Conservation (phyloP, 352 stramenopile species). For the Plasmopara viticola region DNA sequence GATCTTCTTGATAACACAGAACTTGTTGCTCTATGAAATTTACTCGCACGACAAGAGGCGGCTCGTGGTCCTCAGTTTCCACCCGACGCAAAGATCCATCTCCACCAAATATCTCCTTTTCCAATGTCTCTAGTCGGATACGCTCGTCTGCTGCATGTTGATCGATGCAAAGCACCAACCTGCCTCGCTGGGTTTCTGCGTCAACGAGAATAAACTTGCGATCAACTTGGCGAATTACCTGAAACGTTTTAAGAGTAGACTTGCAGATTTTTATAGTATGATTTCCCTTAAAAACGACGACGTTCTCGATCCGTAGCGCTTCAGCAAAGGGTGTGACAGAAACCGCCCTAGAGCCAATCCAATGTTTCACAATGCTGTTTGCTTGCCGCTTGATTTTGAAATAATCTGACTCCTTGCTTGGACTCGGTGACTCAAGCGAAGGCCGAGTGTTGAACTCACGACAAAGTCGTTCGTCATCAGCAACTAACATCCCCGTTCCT, state of each 20-base stretch:
- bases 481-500: background rate
- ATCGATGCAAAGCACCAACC: constrained; percentile 77
- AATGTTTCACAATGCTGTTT: constrained; percentile 7
- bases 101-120: constrained; percentile 55
- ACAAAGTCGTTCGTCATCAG: background rate
- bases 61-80: constrained; percentile 41
- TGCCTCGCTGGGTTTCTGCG: constrained; percentile 18
- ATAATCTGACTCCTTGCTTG: constrained; percentile 14
- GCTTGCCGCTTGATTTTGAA: constrained; percentile 5
- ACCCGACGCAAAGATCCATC: constrained; percentile 48
- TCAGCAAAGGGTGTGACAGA: constrained; percentile 10
- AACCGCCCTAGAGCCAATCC: background rate
- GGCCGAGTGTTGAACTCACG: background rate
- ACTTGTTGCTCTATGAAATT: constrained; percentile 46
- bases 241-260: constrained; percentile 47
- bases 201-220: constrained; percentile 87
- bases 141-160: constrained; percentile 90
- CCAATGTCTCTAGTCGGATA: constrained; percentile 78
- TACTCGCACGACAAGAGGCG: constrained; percentile 44
- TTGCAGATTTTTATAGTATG: constrained; percentile 55
- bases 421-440: background rate
- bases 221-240: constrained; percentile 87
- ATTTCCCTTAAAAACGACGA: constrained; percentile 14
- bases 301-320: constrained; percentile 32
- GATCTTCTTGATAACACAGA: constrained; percentile 34